phyloP scores from a whole-genome alignment of 2,329 filamentous ascomycete genomes.

The Epicoccum nigrum region DNA sequence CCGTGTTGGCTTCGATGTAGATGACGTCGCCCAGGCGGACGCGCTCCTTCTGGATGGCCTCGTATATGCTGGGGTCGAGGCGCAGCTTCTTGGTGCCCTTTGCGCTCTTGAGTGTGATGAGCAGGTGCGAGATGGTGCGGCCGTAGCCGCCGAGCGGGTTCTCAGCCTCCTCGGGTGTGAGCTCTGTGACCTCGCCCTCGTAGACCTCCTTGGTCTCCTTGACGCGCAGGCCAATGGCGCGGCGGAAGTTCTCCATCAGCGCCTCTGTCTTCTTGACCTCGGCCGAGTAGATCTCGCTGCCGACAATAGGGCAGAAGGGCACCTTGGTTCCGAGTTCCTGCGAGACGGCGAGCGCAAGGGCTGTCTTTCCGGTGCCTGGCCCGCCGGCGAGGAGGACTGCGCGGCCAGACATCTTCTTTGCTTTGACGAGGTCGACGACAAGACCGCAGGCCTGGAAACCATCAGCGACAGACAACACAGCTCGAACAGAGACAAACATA shows the following conservation, averaged over 20 bases:
- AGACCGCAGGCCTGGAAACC: conserved; percentile 80
- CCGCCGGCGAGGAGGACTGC: conserved; percentile 93
- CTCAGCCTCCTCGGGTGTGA: conserved; percentile 96
- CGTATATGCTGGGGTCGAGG: conserved; percentile 97
- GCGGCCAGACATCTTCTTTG: conserved; percentile 96
- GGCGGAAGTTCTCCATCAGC: conserved; percentile 98
- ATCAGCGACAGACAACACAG: not conserved
- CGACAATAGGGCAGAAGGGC: conserved; percentile 96
- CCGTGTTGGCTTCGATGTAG: conserved; percentile 99
- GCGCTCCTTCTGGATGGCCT: conserved; percentile 97
- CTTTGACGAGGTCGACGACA: conserved; percentile 92
- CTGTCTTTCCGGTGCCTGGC: conserved; percentile 93
- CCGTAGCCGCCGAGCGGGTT: conserved; percentile 97
- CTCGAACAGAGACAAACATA: conserved; percentile 52
- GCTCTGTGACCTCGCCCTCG: conserved; percentile 96
- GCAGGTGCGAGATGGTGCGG: conserved; percentile 92
- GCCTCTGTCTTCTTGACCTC: conserved; percentile 99
- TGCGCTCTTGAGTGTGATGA: conserved; percentile 93
- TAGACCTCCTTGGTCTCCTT: conserved; percentile 99
- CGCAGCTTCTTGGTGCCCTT: conserved; percentile 98
- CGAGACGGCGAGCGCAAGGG: conserved; percentile 90
- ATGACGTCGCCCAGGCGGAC: conserved; percentile 96
- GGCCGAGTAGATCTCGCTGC: conserved; percentile 95
- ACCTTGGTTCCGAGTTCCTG: conserved; percentile 98
- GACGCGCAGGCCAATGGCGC: conserved; percentile 92